A percentile compares a stretch with the other conserved stretches of the same genome.
These are phyloP conservation scores for Neonectria coccinea DNA, from an alignment of 2,329 filamentous ascomycete species.

Conservation along the genomic window DNA sequence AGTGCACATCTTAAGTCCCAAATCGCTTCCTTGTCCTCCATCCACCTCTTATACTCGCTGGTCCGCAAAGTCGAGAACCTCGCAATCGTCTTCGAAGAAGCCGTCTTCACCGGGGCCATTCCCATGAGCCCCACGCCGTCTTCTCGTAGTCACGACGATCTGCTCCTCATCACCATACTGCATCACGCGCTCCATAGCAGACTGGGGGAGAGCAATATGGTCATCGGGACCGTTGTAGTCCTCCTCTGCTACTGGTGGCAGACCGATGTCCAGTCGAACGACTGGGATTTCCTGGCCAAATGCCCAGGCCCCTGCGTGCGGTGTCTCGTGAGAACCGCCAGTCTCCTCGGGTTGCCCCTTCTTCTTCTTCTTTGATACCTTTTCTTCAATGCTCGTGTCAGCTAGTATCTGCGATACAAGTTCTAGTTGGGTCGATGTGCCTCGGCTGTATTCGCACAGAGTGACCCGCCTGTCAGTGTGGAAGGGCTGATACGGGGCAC, in stretches of 20 bases:
- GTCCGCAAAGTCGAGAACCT: conserved; percentile 88
- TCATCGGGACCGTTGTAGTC: conserved; percentile 65
- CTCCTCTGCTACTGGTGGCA: conserved; percentile 61
- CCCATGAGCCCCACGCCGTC: conserved; percentile 68
- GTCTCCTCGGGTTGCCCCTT: conserved; percentile 47
- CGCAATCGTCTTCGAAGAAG: conserved; percentile 93
- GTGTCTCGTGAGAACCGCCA: conserved; percentile 31
- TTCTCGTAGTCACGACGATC: conserved; percentile 84
- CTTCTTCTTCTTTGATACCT: conserved; percentile 52
- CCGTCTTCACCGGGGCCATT: conserved; percentile 72
- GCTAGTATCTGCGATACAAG: conserved; percentile 56
- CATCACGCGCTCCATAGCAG: conserved; percentile 73
- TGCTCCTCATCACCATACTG: conserved; percentile 75
- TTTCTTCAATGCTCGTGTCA: conserved; percentile 56
- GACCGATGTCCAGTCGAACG: conserved; percentile 65
- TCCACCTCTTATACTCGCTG: conserved; percentile 66
- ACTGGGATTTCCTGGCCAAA: conserved; percentile 69
- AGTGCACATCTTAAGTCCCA: conserved; percentile 31
- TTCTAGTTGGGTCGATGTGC: conserved; percentile 49
- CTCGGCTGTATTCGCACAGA: conserved; percentile 73
- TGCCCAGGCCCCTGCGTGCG: conserved; percentile 60
- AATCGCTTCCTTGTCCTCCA: conserved; percentile 21
- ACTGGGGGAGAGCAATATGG: conserved; percentile 69
- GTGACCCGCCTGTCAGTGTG: conserved; percentile 88
- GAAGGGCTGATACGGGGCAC: conserved; percentile 94